Percentiles rank a stretch among this genome's conserved stretches.
These are phyloP conservation scores for Globisporangium orthogonon DNA, from an alignment of 352 stramenopile genomes.

Conservation along the genomic window DNA sequence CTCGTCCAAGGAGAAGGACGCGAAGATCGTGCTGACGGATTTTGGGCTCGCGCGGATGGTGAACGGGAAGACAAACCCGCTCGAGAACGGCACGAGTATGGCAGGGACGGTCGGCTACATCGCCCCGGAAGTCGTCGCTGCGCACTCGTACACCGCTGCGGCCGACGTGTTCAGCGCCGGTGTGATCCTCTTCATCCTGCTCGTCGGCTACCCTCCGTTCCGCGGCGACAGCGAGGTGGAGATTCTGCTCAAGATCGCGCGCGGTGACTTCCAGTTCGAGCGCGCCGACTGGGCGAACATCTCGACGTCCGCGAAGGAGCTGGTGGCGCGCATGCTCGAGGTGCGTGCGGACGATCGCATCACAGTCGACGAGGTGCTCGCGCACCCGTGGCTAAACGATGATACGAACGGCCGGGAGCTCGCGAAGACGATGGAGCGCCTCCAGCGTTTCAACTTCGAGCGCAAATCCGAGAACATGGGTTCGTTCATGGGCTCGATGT, in stretches of 20 bases:
- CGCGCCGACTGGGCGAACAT: conserved; percentile 54
- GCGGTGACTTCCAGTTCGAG: conserved; percentile 68
- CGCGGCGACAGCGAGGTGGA: conserved; percentile 66
- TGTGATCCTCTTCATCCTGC: conserved; percentile 77
- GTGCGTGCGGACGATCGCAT: conserved; percentile 72
- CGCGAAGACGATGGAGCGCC: conserved; percentile 30
- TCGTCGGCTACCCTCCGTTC: conserved; percentile 77
- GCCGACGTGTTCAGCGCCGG: conserved; percentile 75
- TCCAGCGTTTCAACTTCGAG: conserved; percentile 76
- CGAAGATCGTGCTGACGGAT: conserved; percentile 72
- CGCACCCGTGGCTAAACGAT: conserved; percentile 54
- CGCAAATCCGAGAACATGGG: conserved; percentile 78
- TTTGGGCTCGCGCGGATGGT: conserved; percentile 75
- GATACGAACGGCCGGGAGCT: conserved; percentile 27
- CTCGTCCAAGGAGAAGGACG: conserved; percentile 32
- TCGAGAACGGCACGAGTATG: conserved; percentile 58
- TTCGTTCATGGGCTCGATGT: conserved; percentile 50
- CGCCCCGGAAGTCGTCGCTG: conserved; percentile 63
- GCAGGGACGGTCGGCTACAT: conserved; percentile 77
- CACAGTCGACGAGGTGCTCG: conserved; percentile 50
- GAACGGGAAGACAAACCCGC: conserved; percentile 58
- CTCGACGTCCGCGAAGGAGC: conserved; percentile 49
- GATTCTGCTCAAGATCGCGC: conserved; percentile 72
- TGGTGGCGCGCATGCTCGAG: conserved; percentile 67
- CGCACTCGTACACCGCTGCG: conserved; percentile 56